Conservation (phyloP, 495 filamentous ascomycete genomes). For the Annulohypoxylon stygium region DNA sequence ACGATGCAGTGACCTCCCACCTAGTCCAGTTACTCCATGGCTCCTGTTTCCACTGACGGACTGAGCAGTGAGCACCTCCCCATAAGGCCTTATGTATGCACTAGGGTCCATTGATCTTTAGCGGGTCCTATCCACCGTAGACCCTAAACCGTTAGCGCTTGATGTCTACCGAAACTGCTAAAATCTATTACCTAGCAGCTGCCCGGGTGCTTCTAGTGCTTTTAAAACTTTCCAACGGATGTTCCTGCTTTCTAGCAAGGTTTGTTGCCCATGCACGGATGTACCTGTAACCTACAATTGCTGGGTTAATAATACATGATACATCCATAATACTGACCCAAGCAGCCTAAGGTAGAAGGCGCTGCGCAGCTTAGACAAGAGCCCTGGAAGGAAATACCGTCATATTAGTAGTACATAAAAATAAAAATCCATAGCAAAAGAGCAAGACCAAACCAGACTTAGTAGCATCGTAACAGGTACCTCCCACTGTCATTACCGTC, state of each 20-base stretch:
- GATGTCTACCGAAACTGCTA: constrained; percentile 42
- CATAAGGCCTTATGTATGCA: background rate
- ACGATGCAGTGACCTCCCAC: constrained; percentile 17
- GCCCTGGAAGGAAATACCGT: too few relatives aligned
- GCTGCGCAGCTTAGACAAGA: constrained; percentile 22
- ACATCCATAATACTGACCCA: constrained; percentile 21
- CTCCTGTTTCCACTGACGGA: background rate
- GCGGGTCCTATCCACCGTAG: constrained; percentile 42
- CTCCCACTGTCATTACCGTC: constrained; percentile 11
- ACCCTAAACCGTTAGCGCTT: constrained; percentile 41
- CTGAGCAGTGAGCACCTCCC: background rate
- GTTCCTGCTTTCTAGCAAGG: constrained; percentile 3
- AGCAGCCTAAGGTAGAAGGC: constrained; percentile 34
- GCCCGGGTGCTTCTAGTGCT: background rate
- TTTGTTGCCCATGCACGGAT: background rate
- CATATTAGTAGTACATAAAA: background rate
- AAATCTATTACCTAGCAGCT: constrained; percentile 21
- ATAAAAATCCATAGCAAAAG: background rate
- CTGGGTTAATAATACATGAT: constrained; percentile 10
- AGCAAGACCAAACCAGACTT: constrained; percentile 8
- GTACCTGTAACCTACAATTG: constrained; percentile 5
- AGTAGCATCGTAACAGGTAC: constrained; percentile 37
- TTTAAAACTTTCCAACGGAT: background rate
- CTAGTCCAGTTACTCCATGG: background rate
- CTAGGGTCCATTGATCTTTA: constrained; percentile 42